Evolutionary conservation across 495 filamentous ascomycete genomes (phyloP).

Genomic region (Haplographium delicatum): DNA sequence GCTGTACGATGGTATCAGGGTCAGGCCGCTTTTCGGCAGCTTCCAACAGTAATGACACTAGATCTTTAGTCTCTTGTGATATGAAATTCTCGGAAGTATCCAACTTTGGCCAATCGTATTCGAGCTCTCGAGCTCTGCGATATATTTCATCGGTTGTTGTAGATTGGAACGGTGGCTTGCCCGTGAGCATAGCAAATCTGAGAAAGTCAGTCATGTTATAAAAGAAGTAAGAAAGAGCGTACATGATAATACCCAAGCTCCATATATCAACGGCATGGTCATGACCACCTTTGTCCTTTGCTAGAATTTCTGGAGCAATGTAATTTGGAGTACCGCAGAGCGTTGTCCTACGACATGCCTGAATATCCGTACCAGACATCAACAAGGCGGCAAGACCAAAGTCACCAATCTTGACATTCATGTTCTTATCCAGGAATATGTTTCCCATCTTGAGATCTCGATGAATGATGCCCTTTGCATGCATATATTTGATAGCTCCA

Average conservation of each 20-base stretch:
- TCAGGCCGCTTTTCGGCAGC: conserved; percentile 69
- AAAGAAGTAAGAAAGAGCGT: conserved; percentile 29
- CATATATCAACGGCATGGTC: conserved; percentile 90
- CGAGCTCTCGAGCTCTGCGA: conserved; percentile 61
- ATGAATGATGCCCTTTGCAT: conserved; percentile 90
- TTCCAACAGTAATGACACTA: conserved; percentile 70
- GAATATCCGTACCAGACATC: conserved; percentile 77
- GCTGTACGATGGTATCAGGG: conserved; percentile 75
- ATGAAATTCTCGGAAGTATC: conserved; percentile 45
- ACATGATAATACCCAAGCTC: conserved; percentile 96
- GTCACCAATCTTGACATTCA: conserved; percentile 98
- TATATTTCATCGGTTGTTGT: conserved; percentile 85
- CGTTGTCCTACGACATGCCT: conserved; percentile 71
- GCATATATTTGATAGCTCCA: conserved; percentile 95
- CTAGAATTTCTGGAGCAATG: conserved; percentile 92
- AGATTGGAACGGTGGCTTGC: conserved; percentile 85
- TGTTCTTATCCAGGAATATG: conserved; percentile 88
- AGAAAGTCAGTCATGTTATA: conserved; percentile 5
- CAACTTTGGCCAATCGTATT: conserved; percentile 70
- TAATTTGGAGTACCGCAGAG: conserved; percentile 98
- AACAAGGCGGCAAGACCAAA: conserved; percentile 95
- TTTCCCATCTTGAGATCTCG: conserved; percentile 98
- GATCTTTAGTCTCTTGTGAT: conserved; percentile 59
- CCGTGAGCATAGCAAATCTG: conserved; percentile 83
- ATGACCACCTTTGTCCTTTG: conserved; percentile 79